Percentiles rank a stretch among this genome's conserved stretches.
Evolutionary conservation across 73 alveolate genomes (phyloP).

Genomic region (Uronychia setigera): DNA sequence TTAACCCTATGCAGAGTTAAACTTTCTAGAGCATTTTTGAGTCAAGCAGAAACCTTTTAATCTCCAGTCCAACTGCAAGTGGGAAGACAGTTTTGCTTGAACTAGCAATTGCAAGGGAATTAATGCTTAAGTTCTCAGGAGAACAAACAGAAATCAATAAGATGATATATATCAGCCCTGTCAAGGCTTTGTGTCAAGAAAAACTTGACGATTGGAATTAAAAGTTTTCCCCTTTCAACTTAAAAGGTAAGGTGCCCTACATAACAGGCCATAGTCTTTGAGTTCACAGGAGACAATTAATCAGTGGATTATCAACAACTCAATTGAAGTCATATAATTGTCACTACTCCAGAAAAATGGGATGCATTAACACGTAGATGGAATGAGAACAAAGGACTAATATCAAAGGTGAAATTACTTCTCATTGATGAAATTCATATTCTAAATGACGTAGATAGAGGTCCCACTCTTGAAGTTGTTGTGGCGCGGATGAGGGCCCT

Average conservation of each 20-base stretch:
- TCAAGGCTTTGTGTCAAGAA: constrained; percentile 72
- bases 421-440: constrained; percentile 79
- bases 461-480: constrained; percentile 79
- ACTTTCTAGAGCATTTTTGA: too few species aligned
- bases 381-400: constrained; percentile 55
- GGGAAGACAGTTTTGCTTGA: constrained; percentile 72
- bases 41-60: constrained; percentile 56
- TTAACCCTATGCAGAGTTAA: too few species aligned
- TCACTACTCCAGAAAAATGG: constrained; percentile 76
- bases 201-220: constrained; percentile 65
- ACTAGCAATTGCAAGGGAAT: constrained; percentile 51
- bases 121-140: too few species aligned
- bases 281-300: constrained; percentile 69
- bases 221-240: too few species aligned
- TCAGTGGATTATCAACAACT: constrained; percentile 46
- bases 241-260: too few species aligned
- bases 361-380: constrained; percentile 67
- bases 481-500: constrained; percentile 72
- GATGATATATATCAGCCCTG: constrained; percentile 69
- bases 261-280: constrained; percentile 56
- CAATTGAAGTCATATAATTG: constrained; percentile 54
- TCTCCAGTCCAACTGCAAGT: constrained; percentile 76
- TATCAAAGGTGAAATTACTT: constrained; percentile 52
- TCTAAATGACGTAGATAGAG: constrained; percentile 77
- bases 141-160: constrained; percentile 58